A percentile compares a stretch with the other conserved stretches of the same genome.
These are phyloP conservation scores for Botrytis tulipae DNA, from an alignment of 2,329 filamentous ascomycete genomes.

Conservation along the genomic window DNA sequence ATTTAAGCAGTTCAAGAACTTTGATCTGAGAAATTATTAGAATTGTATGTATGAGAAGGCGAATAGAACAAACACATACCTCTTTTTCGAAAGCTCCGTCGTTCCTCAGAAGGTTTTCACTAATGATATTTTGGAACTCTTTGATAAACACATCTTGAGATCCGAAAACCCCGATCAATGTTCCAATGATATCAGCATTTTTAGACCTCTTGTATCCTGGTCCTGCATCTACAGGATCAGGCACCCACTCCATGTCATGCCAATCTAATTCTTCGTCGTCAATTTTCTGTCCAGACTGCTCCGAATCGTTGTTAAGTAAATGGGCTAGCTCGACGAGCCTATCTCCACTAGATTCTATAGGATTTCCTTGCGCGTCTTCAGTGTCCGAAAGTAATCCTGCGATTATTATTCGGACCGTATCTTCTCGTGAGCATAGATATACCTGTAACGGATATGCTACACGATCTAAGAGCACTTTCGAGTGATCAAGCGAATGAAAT, in stretches of 20 bases:
- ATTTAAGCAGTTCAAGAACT: constrained; percentile 82
- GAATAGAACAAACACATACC: constrained; percentile 29
- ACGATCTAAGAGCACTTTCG: constrained; percentile 72
- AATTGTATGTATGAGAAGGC: constrained; percentile 16
- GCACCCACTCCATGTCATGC: constrained; percentile 90
- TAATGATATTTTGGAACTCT: constrained; percentile 87
- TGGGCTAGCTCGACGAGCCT: constrained; percentile 66
- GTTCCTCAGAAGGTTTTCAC: constrained; percentile 70
- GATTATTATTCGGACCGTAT: constrained; percentile 76
- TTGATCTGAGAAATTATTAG: constrained; percentile 51
- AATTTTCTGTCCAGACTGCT: constrained; percentile 50
- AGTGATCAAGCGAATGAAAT: constrained; percentile 72
- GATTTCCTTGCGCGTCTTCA: constrained; percentile 43
- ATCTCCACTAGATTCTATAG: constrained; percentile 42
- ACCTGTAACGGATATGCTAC: constrained; percentile 70
- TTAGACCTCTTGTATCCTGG: constrained; percentile 89
- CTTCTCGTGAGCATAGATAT: constrained; percentile 75
- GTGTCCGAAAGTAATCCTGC: constrained; percentile 66
- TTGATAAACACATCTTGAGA: constrained; percentile 90
- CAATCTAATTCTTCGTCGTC: constrained; percentile 77
- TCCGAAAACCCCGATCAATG: constrained; percentile 83
- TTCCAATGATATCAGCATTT: constrained; percentile 87
- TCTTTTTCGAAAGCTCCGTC: constrained; percentile 74
- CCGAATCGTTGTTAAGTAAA: constrained; percentile 49
- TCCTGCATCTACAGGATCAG: constrained; percentile 88